Evolutionary conservation across 2,329 filamentous ascomycete genomes (phyloP), one percentile per base, ranked within the genome.

Genomic region (Claviceps sorghi): DNA sequence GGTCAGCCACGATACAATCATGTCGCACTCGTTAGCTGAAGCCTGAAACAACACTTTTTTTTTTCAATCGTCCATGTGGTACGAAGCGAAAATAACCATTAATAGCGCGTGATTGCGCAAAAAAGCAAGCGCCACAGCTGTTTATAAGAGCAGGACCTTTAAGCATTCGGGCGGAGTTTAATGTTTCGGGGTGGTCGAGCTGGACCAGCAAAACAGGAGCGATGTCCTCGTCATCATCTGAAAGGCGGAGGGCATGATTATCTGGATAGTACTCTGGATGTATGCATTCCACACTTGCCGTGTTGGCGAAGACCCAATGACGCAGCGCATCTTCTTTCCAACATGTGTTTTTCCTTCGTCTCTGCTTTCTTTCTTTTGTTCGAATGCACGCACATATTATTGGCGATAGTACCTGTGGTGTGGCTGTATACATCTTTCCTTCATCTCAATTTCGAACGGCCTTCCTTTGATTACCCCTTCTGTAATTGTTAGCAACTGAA

Each of bases 81-180:
- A 53, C 52, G 38, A 51, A 32, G 32, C 53, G 48, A 56, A 57
- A 50, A 56, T 57, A 55, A 26, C n/a, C 34, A 52, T 13, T 4
- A n/a, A n/a, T 42, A 47, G n/a, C 13, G 21, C 41, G 34, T 11
- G 15, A 19, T 48, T 43, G 26, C 29, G 44, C 29, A 3, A 4
- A 29, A 32, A 32, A n/a, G n/a, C 34, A 36, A 17, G 43, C 47
- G 51, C 51, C 46, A 49, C 54, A 55, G 55, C 47, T 58, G 54
- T 54, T 47, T 59, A 58, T 53, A 58, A 58, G 55, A 57, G 59
- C 50, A 56, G 48, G 56, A 55, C 58, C 55, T 59, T 58, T 51
- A 58, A 64, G 65, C 65, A 67, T 67, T 61, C 56, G 60, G 60
- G 56, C 59, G 65, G 65, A 66, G 64, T 67, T 66, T 59, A 57